Evolutionary conservation across 495 filamentous ascomycete species (phyloP).

Genomic region (Niebla homalea): DNA sequence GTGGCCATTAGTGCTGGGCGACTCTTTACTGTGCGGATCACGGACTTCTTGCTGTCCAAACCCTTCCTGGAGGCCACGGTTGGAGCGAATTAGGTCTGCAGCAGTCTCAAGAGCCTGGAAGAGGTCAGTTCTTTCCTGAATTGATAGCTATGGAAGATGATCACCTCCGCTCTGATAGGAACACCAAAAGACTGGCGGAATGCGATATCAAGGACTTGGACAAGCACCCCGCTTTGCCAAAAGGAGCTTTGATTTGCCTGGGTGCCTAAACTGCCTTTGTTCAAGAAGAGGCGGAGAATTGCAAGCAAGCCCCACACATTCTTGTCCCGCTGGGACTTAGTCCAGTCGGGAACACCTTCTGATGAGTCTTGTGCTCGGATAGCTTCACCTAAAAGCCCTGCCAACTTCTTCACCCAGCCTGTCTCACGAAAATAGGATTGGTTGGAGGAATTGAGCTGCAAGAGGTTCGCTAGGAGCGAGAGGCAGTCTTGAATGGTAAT

Average conservation of each 20-base stretch:
- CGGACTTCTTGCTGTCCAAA: conserved; percentile 76
- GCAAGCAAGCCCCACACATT: conserved; percentile 85
- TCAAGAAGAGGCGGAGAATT: conserved; percentile 73
- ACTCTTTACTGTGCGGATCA: conserved; percentile 33
- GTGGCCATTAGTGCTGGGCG: conserved; percentile 31
- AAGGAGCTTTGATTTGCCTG: conserved; percentile 76
- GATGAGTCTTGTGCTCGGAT: conserved; percentile 42
- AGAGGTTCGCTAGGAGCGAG: conserved; percentile 79
- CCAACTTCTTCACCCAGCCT: conserved; percentile 63
- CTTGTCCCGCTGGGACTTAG: conserved; percentile 65
- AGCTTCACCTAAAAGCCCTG: conserved; percentile 52
- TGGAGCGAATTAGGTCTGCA: conserved; percentile 78
- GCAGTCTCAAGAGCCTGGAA: conserved; percentile 64
- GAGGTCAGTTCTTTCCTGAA: neutral
- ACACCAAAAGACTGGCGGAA: conserved; percentile 66
- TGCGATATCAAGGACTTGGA: conserved; percentile 67
- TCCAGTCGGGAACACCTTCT: conserved; percentile 56
- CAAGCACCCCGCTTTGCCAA: conserved; percentile 66
- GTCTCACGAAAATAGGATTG: conserved; percentile 91
- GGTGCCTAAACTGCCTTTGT: conserved; percentile 65
- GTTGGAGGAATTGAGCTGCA: conserved; percentile 81
- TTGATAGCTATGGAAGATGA: conserved; percentile 1
- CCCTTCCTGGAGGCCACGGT: conserved; percentile 62
- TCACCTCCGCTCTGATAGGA: conserved; percentile 68
- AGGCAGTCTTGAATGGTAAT: conserved; percentile 87